These are phyloP conservation scores for Monosporozyma servazzii DNA, from an alignment of 805 yeast species.

Conservation along the genomic window DNA sequence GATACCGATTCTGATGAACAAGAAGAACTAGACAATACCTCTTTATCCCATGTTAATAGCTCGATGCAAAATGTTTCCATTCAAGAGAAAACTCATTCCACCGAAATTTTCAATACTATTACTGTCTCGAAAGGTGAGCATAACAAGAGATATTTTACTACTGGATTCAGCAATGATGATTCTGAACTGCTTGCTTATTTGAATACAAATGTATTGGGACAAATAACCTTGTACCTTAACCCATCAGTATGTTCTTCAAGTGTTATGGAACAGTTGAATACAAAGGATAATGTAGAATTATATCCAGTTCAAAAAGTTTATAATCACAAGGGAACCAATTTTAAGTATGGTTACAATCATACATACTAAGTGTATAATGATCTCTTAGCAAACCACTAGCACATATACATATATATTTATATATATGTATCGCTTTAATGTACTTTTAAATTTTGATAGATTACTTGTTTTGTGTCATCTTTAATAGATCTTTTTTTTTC, in stretches of 20 bases:
- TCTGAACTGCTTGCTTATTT: background rate
- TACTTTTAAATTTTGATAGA: background rate
- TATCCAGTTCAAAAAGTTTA: constrained; percentile 23
- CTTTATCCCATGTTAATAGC: background rate
- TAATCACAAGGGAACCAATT: constrained; percentile 16
- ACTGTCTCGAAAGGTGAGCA: background rate
- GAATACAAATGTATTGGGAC: background rate
- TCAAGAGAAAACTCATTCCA: background rate
- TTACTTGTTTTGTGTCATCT: background rate
- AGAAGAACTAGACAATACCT: background rate
- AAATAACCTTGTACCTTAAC: background rate
- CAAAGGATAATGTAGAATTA: constrained; percentile 11
- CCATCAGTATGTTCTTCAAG: background rate
- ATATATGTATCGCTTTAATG: background rate
- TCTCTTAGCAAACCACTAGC: background rate
- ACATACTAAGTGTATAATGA: background rate
- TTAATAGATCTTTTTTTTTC: too few species aligned
- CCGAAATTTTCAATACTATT: background rate
- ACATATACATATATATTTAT: too few species aligned
- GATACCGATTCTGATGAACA: constrained; percentile 32
- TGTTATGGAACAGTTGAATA: background rate
- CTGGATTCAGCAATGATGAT: constrained; percentile 13
- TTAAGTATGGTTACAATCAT: constrained; percentile 15
- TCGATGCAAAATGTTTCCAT: background rate
- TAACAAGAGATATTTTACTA: constrained; percentile 10